Evolutionary conservation across 1,284 basidiomycete species (phyloP).

Genomic region (Rhodotorula sp.): DNA sequence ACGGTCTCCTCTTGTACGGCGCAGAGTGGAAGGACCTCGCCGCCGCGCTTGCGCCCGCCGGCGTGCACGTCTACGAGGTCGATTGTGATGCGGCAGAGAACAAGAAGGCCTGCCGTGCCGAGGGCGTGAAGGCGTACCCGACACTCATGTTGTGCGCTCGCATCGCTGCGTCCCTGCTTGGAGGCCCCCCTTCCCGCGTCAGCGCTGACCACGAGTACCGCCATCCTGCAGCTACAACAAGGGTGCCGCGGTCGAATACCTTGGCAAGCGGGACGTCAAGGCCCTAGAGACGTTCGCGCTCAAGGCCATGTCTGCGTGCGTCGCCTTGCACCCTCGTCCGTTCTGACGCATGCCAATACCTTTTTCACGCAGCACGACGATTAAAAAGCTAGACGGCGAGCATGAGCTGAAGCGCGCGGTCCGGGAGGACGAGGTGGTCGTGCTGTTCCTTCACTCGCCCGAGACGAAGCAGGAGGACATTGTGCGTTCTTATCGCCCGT

Average conservation of each 20-base stretch:
- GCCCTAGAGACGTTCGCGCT: slow-evolving; percentile 70
- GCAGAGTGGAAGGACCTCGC: slow-evolving; percentile 71
- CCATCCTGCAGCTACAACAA: slow-evolving; percentile 51
- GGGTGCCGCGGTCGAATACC: slow-evolving; percentile 66
- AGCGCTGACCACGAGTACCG: neutral
- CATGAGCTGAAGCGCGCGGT: slow-evolving; percentile 59
- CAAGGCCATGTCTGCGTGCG: slow-evolving; percentile 67
- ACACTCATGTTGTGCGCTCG: slow-evolving; percentile 67
- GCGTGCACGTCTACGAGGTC: slow-evolving; percentile 75
- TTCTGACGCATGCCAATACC: slow-evolving; percentile 10
- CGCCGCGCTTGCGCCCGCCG: slow-evolving; percentile 61
- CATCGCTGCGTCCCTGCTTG: slow-evolving; percentile 5
- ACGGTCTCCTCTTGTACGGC: neutral
- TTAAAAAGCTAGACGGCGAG: slow-evolving; percentile 51
- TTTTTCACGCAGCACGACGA: slow-evolving; percentile 24
- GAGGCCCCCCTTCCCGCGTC: neutral
- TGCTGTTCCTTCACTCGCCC: slow-evolving; percentile 69
- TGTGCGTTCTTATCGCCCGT: neutral
- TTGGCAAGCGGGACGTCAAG: slow-evolving; percentile 66
- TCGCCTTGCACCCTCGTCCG: slow-evolving; percentile 23
- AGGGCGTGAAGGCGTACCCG: slow-evolving; percentile 75
- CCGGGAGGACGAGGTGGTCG: slow-evolving; percentile 65
- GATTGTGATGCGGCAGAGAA: slow-evolving; percentile 71
- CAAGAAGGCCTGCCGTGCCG: slow-evolving; percentile 63
- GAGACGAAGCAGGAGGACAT: slow-evolving; percentile 47